Percentiles rank a stretch among this genome's conserved stretches.
Evolutionary conservation across 2,329 filamentous ascomycete genomes (phyloP).

Genomic region (Clarireedia paspali): DNA sequence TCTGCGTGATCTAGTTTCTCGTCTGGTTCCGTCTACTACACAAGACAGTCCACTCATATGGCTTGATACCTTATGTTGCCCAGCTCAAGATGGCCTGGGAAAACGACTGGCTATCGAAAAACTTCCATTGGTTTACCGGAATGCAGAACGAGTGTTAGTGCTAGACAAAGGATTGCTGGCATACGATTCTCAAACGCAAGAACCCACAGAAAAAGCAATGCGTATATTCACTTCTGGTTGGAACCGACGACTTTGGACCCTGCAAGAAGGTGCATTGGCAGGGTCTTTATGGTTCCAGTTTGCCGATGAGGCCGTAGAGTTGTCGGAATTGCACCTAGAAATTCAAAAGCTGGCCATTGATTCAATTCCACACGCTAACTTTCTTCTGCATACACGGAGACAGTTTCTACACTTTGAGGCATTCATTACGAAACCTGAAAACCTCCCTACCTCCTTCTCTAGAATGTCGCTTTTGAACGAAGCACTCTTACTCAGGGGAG

Average conservation of each 20-base stretch:
- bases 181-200: constrained; percentile 3
- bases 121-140: constrained; percentile 30
- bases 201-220: constrained; percentile 21
- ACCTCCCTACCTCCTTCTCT: background rate
- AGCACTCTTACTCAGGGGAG: constrained; percentile 24
- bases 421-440: background rate
- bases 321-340: background rate
- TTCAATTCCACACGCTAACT: background rate
- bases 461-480: constrained; percentile 17
- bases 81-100: constrained; percentile 16
- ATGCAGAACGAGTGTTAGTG: constrained; percentile 25
- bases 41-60: constrained; percentile 21
- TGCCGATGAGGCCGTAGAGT: constrained; percentile 16
- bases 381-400: background rate
- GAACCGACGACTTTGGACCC: constrained; percentile 35
- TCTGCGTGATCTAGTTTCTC: constrained; percentile 3
- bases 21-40: no score
- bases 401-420: background rate
- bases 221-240: constrained; percentile 30
- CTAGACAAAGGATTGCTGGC: constrained; percentile 29
- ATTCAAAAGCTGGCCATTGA: background rate
- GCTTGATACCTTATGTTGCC: constrained; percentile 33
- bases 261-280: constrained; percentile 33
- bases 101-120: constrained; percentile 23
- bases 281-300: constrained; percentile 31